These are phyloP conservation scores for Podaxis carcinomalis DNA, from an alignment of 768 basidiomycete genomes.

Conservation along the genomic window DNA sequence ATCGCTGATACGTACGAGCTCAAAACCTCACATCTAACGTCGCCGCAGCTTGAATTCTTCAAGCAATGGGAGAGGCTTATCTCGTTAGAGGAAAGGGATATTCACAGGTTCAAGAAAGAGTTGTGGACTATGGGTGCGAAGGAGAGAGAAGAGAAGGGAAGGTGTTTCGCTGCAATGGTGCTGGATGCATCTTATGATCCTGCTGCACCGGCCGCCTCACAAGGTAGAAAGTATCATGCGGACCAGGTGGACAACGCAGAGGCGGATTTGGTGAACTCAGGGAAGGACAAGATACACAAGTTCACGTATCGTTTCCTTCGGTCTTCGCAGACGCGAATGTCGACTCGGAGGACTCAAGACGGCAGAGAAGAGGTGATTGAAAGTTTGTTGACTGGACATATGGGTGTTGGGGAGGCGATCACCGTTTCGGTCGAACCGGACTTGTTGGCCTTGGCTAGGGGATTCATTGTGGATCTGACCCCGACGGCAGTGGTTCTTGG, in stretches of 20 bases:
- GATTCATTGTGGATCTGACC: constrained; percentile 74
- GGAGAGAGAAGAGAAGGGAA: constrained; percentile 75
- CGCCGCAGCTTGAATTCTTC: constrained; percentile 72
- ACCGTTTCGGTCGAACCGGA: constrained; percentile 85
- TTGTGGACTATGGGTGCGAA: constrained; percentile 87
- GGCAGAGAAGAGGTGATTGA: constrained; percentile 15
- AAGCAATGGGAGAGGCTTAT: constrained; percentile 87
- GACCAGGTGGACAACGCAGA: constrained; percentile 6
- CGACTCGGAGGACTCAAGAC: not conserved
- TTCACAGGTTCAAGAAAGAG: constrained; percentile 81
- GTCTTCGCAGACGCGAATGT: constrained; percentile 11
- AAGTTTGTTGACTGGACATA: constrained; percentile 68
- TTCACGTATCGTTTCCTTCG: constrained; percentile 74
- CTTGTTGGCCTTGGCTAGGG: constrained; percentile 78
- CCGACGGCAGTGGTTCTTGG: constrained; percentile 67
- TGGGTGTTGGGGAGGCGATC: constrained; percentile 78
- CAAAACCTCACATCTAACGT: constrained; percentile 79
- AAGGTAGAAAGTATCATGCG: constrained; percentile 1
- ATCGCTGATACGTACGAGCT: constrained; percentile 67
- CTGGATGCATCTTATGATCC: constrained; percentile 43
- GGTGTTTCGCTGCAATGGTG: constrained; percentile 83
- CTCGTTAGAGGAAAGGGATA: constrained; percentile 81
- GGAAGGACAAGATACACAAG: constrained; percentile 63
- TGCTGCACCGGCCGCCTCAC: constrained; percentile 9
- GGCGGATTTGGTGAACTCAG: constrained; percentile 14